phyloP scores from a whole-genome alignment of 495 filamentous ascomycete genomes.

The Penicillium cataractarum region DNA sequence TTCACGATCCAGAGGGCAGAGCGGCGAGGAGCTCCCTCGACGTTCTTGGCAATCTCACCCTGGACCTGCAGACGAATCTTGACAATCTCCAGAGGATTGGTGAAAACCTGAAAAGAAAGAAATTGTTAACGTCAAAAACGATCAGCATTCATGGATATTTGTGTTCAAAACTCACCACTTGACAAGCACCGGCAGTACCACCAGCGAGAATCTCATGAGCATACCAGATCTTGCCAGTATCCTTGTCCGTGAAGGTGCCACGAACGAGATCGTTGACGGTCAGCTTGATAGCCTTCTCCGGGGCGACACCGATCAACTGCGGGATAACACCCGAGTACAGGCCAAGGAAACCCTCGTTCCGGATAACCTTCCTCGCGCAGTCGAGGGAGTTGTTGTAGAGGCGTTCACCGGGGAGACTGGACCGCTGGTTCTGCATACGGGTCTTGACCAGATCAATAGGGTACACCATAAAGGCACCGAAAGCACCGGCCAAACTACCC shows the following conservation, averaged over 20 bases:
- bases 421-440: conserved; percentile 95
- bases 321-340: conserved; percentile 94
- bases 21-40: conserved; percentile 80
- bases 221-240: conserved; percentile 73
- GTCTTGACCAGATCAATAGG: conserved; percentile 99
- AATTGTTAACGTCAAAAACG: background rate
- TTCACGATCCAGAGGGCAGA: conserved; percentile 97
- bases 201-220: conserved; percentile 80
- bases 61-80: conserved; percentile 98
- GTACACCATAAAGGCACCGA: conserved; percentile 98
- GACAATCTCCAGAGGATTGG: conserved; percentile 97
- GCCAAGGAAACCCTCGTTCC: conserved; percentile 86
- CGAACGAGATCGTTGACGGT: conserved; percentile 95
- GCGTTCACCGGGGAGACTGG: conserved; percentile 75
- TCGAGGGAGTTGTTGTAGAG: conserved; percentile 97
- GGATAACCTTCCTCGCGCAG: conserved; percentile 87
- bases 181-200: conserved; percentile 88
- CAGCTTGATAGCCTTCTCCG: conserved; percentile 98
- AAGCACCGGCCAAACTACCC: conserved; percentile 89
- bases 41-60: conserved; percentile 88
- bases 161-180: conserved; percentile 84
- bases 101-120: conserved; percentile 69
- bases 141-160: background rate
- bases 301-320: conserved; percentile 94
- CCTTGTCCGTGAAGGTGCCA: conserved; percentile 71